phyloP scores from a whole-genome alignment of 2,329 filamentous ascomycete species.

The Xylariaceae sp. region DNA sequence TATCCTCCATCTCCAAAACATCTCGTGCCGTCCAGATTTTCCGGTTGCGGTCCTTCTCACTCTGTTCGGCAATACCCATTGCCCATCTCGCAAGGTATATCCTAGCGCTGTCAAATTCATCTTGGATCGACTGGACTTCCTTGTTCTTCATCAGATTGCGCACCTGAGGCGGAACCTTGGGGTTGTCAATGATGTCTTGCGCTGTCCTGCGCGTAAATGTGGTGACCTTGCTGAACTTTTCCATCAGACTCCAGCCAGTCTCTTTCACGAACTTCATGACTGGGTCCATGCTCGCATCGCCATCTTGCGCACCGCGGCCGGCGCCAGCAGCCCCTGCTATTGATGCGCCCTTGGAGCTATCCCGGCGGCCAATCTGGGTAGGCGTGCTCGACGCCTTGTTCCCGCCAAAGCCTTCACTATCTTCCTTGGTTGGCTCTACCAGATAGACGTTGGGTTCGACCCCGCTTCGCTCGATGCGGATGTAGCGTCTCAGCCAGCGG shows the following conservation, averaged over 20 bases:
- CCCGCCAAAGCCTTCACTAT: constrained; percentile 70
- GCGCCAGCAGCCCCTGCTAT: constrained; percentile 29
- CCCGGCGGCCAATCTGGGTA: constrained; percentile 34
- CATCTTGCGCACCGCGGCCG: constrained; percentile 28
- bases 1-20: constrained; percentile 88
- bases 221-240: constrained; percentile 95
- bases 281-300: constrained; percentile 78
- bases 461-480: constrained; percentile 71
- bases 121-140: constrained; percentile 89
- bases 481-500: constrained; percentile 80
- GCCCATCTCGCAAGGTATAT: constrained; percentile 95
- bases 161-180: constrained; percentile 82
- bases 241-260: constrained; percentile 90
- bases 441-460: constrained; percentile 89
- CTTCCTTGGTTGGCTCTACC: constrained; percentile 78
- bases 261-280: constrained; percentile 91
- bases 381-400: constrained; percentile 43
- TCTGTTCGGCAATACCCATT: constrained; percentile 97
- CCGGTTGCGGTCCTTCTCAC: constrained; percentile 76
- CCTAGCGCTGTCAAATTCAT: constrained; percentile 94
- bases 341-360: constrained; percentile 26
- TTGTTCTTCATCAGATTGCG: constrained; percentile 78
- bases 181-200: constrained; percentile 85
- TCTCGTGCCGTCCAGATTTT: constrained; percentile 91
- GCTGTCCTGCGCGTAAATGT: constrained; percentile 90